phyloP scores from a whole-genome alignment of 306 rosid genomes.

The Lathyrus oleraceus region DNA sequence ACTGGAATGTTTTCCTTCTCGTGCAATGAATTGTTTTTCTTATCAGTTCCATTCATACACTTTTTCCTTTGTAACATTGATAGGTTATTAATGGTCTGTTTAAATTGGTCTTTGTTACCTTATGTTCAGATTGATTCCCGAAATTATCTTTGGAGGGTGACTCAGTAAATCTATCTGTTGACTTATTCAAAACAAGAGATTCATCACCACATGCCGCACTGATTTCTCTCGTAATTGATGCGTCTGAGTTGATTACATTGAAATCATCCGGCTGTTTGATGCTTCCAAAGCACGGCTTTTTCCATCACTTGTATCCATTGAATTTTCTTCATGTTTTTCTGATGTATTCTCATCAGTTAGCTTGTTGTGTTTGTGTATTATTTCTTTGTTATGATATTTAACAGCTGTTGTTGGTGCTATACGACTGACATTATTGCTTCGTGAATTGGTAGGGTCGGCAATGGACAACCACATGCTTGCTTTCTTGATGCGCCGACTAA shows the following conservation, averaged over 20 bases:
- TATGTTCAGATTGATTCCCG: conserved; percentile 27
- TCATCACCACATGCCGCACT: conserved; percentile 29
- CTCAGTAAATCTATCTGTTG: conserved; percentile 40
- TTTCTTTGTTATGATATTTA: too few relatives aligned
- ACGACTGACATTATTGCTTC: too few relatives aligned
- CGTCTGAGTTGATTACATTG: conserved; percentile 33
- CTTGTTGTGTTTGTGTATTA: conserved; percentile 30
- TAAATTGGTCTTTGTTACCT: conserved; percentile 30
- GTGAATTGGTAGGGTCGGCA: too few relatives aligned
- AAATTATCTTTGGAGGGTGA: conserved; percentile 37
- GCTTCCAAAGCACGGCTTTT: conserved; percentile 27
- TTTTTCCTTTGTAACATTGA: conserved; percentile 52
- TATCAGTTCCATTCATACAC: conserved; percentile 34
- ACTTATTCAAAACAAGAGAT: conserved; percentile 30
- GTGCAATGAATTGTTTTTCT: conserved; percentile 20
- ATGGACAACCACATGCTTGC: too few relatives aligned
- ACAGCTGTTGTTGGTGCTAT: too few relatives aligned
- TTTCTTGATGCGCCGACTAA: too few relatives aligned
- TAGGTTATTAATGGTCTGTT: conserved; percentile 44
- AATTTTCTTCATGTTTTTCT: conserved; percentile 39
- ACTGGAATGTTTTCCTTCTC: conserved; percentile 42
- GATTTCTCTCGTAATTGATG: conserved; percentile 33
- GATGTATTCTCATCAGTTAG: conserved; percentile 34
- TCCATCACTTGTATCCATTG: conserved; percentile 33
- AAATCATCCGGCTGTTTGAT: conserved; percentile 28